Evolutionary conservation across 352 stramenopile genomes (phyloP).

Genomic region (Phytopythium litorale): DNA sequence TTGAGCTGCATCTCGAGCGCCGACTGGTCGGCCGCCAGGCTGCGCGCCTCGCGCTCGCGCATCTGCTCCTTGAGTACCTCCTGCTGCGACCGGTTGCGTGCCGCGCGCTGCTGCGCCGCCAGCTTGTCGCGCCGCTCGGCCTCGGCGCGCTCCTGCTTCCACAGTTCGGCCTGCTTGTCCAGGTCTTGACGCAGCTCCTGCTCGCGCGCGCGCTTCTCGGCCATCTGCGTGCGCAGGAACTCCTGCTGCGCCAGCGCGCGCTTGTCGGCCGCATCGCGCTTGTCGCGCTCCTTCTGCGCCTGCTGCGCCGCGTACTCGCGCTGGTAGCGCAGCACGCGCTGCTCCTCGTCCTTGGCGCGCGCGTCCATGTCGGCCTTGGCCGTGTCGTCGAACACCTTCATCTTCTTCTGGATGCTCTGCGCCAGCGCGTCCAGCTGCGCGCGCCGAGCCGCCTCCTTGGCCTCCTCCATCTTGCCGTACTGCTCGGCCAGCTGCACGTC

Average conservation of each 20-base stretch:
- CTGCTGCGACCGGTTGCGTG: constrained; percentile 57
- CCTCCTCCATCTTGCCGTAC: constrained; percentile 71
- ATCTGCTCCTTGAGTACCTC: constrained; percentile 70
- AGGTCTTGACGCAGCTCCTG: constrained; percentile 45
- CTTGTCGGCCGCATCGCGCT: constrained; percentile 46
- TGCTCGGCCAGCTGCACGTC: constrained; percentile 67
- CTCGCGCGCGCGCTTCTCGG: constrained; percentile 68
- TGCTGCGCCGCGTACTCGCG: constrained; percentile 60
- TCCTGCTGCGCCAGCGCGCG: constrained; percentile 48
- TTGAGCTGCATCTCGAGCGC: constrained; percentile 74
- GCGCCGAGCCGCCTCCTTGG: constrained; percentile 54
- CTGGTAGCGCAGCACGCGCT: constrained; percentile 58
- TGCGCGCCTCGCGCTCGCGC: constrained; percentile 52
- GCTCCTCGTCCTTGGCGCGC: constrained; percentile 59
- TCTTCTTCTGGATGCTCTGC: constrained; percentile 72
- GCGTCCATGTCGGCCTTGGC: constrained; percentile 63
- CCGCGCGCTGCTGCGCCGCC: constrained; percentile 40
- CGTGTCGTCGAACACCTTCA: constrained; percentile 85
- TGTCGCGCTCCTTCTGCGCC: constrained; percentile 44
- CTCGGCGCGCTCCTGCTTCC: constrained; percentile 58
- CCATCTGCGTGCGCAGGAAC: constrained; percentile 54
- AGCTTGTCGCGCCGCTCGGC: constrained; percentile 52
- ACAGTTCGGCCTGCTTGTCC: constrained; percentile 81
- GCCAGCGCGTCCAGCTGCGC: constrained; percentile 71
- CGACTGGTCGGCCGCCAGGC: constrained; percentile 64